These are phyloP conservation scores for Clarireedia hainanense DNA, from an alignment of 2,329 filamentous ascomycete species.

Conservation along the genomic window DNA sequence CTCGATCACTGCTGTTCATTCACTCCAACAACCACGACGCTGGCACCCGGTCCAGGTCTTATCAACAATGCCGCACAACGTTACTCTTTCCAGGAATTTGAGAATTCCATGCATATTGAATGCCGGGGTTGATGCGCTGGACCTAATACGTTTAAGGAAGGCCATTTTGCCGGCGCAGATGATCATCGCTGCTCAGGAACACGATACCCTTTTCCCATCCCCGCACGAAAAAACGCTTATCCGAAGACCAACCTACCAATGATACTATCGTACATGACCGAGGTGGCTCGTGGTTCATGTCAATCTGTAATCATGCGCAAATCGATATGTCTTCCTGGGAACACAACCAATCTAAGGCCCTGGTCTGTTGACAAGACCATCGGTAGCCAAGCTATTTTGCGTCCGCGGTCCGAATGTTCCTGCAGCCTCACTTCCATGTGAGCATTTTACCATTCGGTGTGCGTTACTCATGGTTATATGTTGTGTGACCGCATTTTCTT, in stretches of 20 bases:
- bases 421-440: slow-evolving; percentile 6
- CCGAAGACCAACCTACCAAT: slow-evolving; percentile 5
- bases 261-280: neutral
- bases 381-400: slow-evolving; percentile 4
- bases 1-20: neutral
- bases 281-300: slow-evolving; percentile 1
- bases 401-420: slow-evolving; percentile 1
- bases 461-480: neutral
- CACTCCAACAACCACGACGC: no score
- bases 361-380: slow-evolving; percentile 8
- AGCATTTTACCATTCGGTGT: neutral
- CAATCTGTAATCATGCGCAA: neutral
- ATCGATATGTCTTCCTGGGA: neutral
- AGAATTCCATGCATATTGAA: slow-evolving; percentile 1
- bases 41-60: neutral
- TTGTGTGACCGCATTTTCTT: neutral
- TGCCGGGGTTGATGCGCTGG: neutral
- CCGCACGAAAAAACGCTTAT: neutral
- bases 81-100: neutral
- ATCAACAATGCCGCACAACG: slow-evolving; percentile 3
- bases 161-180: slow-evolving; percentile 7
- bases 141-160: slow-evolving; percentile 6
- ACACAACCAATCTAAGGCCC: slow-evolving; percentile 4
- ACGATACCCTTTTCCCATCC: neutral
- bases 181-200: slow-evolving; percentile 7